phyloP scores from a whole-genome alignment of 768 basidiomycete species.

The Leccinum obscurum region DNA sequence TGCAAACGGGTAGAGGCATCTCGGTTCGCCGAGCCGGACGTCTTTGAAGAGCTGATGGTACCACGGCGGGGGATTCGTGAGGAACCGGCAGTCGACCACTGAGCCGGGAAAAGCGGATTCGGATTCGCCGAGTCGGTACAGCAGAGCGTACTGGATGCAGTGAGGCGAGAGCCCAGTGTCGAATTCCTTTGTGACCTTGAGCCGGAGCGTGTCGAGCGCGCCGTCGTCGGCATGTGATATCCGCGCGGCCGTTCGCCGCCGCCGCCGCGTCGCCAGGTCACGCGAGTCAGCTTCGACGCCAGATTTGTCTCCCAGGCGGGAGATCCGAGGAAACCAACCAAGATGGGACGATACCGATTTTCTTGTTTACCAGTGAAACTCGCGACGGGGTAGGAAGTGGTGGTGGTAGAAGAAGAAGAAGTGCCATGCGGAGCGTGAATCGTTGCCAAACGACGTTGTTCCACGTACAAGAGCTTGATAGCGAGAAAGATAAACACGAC shows the following conservation, averaged over 20 bases:
- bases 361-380: constrained; percentile 5
- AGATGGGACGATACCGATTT: constrained; percentile 13
- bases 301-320: constrained; percentile 32
- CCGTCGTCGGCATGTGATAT: constrained; percentile 12
- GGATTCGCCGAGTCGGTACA: not conserved
- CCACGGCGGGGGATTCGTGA: not conserved
- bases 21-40: not conserved
- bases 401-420: not conserved
- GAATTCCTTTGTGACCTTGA: constrained; percentile 1
- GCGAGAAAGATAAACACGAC: constrained; percentile 18
- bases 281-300: constrained; percentile 14
- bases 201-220: constrained; percentile 6
- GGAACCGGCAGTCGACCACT: not conserved
- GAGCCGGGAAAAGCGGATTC: not conserved
- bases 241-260: not conserved
- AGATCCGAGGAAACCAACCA: constrained; percentile 34
- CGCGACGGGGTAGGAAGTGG: not conserved
- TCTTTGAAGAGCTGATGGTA: not conserved
- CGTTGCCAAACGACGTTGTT: constrained; percentile 27
- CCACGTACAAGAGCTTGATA: constrained; percentile 30
- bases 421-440: constrained; percentile 20
- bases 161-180: constrained; percentile 8
- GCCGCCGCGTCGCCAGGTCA: constrained; percentile 7
- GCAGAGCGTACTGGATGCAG: constrained; percentile 4
- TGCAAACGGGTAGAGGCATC: not conserved